phyloP scores from a whole-genome alignment of 805 yeast genomes.

The Myxozyma neotropica region DNA sequence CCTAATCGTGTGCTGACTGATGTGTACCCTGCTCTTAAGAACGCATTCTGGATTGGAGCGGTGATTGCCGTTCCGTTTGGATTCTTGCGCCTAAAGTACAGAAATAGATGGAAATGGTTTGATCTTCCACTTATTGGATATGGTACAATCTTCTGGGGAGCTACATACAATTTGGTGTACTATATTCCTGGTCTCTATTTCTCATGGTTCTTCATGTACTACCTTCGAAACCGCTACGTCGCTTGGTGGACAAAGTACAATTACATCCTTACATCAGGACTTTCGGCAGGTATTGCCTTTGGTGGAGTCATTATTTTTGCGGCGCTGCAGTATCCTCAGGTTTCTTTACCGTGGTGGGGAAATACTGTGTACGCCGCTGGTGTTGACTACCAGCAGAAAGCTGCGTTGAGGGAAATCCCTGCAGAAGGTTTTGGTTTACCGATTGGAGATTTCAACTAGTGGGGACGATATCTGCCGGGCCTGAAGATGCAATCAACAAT shows the following conservation, averaged over 20 bases:
- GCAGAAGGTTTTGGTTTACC: constrained; percentile 10
- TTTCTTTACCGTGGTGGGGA: constrained; percentile 59
- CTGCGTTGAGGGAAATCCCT: constrained; percentile 17
- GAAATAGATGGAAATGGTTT: constrained; percentile 4
- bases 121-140: constrained; percentile 11
- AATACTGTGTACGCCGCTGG: constrained; percentile 41
- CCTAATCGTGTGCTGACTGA: constrained; percentile 18
- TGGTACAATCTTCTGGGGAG: constrained; percentile 17
- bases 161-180: constrained; percentile 17
- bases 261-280: constrained; percentile 63
- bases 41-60: constrained; percentile 21
- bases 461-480: no score
- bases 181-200: constrained; percentile 17
- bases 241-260: constrained; percentile 79
- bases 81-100: constrained; percentile 10
- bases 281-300: constrained; percentile 69
- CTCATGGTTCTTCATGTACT: constrained; percentile 57
- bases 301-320: constrained; percentile 61
- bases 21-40: constrained; percentile 21
- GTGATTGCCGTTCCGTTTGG: constrained; percentile 22
- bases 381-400: constrained; percentile 18
- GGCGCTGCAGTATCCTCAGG: constrained; percentile 43
- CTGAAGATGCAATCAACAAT: no score
- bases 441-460: background rate
- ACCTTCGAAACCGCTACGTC: constrained; percentile 55